Base-by-base conservation (phyloP, 2,329 filamentous ascomycete species). In the Blastomyces emzantsi region DNA sequence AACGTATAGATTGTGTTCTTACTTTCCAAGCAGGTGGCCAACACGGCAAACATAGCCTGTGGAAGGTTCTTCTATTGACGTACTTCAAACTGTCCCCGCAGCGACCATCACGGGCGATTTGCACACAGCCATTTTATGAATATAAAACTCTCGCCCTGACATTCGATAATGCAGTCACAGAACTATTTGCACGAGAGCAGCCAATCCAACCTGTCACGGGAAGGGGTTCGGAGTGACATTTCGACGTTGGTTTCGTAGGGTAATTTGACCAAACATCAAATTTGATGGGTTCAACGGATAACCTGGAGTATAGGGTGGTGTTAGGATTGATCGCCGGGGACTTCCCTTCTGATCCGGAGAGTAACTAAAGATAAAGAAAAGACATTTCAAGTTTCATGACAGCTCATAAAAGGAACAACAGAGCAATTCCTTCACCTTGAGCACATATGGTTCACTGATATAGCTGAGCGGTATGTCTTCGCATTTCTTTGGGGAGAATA, bases 41-140 rank as follows among this genome's bases (percentile, higher is more conserved):
- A 19, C 22, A 39, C 2, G 28, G 15, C 17, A 25, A 39, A 39
- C 17, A 17, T 51, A 25, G 39, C n/a, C 8, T 7, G 9, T 41
- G 25, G 41, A 52, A 25, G 36, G 22, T n/a, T 47, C 56, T 69
- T 33, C 7, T 7, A 13, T 30, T 33, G n/a, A 57, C 36, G 56
- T 72, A 66, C 72, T 71, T 67, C 67, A 70, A 66, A 74, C 61
- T 41, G 65, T 63, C 66, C 63, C 60, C 19, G 67, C 67, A 19
- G 66, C 62, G 9, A 61, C 60, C 11, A 72, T 62, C 28, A 71
- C 66, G 0, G 66, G 43, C 7, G 70, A 72, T 33, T 69, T 62
- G 61, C 69, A 72, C 5, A 73, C 60, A 19, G 71, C 65, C 6
- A 59, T 41, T 60, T 69, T 69, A 54, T 73, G 70, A 4, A 72